Evolutionary conservation across 352 stramenopile species (phyloP), one percentile per base, ranked within the genome.

Genomic region (Pythium folliculosum): DNA sequence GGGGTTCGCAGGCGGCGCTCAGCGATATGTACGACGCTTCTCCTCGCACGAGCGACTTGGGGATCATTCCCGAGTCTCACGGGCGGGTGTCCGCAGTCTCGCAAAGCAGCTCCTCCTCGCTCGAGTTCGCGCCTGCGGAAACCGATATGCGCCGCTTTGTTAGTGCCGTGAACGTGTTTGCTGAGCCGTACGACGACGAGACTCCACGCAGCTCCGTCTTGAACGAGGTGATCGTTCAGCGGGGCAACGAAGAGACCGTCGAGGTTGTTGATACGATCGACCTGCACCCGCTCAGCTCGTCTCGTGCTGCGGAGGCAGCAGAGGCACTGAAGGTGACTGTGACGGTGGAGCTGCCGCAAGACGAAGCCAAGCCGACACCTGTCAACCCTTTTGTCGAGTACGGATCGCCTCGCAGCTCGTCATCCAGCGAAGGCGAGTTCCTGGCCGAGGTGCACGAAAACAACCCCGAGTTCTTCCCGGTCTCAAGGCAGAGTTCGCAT

Each of bases 1-100:
- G 66, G 17, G 17, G 37, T 5, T 72, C 66, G 8, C 43, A 68
- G 22, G 59, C 66, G 22, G 54, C n/a, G 16, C 16, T 65, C 22
- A 67, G 59, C 22, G 66, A 72, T 30, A 63, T 68, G 52, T 72
- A 72, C 59, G 65, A 72, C 32, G 52, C 54, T 0, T 72, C 65
- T 8, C 65, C 65, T 7, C 65, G 65, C 2, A 43, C 19, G 10
- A 72, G 65, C 38, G 65, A 72, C 25, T 7, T 59, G 45, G 40
- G 56, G 30, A 30, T 59, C 45, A 51, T 62, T 13, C 55, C 25
- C 19, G 37, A 60, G 51, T 40, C 25, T 19, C 56, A 60, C 1
- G n/a, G 56, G 3, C 64, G 40, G 19, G 27, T 14, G 5, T 65
- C 56, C 12, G 52, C 17, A 3, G 43, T 25, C 22, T 67, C 51